Evolutionary conservation across 2,329 filamentous ascomycete genomes (phyloP).

Genomic region (Fusarium floridanum): DNA sequence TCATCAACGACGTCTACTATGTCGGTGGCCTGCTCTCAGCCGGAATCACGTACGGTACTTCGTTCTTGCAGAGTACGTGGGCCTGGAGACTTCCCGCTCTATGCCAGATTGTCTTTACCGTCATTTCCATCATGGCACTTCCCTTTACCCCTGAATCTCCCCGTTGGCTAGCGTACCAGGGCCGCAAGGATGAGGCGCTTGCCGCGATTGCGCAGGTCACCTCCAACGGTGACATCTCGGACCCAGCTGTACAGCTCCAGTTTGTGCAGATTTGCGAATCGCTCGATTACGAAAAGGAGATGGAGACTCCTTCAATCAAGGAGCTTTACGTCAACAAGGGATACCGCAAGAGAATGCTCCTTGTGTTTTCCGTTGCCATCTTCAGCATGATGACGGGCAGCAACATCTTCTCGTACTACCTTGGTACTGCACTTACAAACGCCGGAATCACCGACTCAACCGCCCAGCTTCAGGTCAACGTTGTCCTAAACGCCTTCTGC

Average conservation of each 20-base stretch:
- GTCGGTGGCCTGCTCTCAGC: neutral
- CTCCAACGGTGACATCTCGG: neutral
- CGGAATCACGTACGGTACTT: neutral
- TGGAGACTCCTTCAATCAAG: neutral
- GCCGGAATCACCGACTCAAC: neutral
- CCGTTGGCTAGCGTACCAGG: neutral
- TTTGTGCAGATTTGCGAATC: neutral
- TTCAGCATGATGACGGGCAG: neutral
- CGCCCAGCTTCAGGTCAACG: neutral
- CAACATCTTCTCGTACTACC: neutral
- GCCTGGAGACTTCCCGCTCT: neutral
- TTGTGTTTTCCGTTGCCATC: neutral
- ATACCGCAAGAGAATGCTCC: neutral
- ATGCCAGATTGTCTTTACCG: neutral
- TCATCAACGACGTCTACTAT: neutral
- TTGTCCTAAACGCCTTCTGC: neutral
- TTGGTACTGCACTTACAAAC: neutral
- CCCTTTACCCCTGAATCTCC: neutral
- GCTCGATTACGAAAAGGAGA: neutral
- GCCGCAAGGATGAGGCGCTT: neutral
- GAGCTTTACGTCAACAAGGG: neutral
- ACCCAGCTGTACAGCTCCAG: neutral
- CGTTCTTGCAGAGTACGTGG: neutral
- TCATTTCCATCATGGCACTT: neutral
- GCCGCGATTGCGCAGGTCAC: neutral